Percentiles rank a stretch among this genome's conserved stretches.
These are phyloP conservation scores for Rugiboletus extremiorientalis DNA, from an alignment of 1,284 basidiomycete species.

Conservation along the genomic window DNA sequence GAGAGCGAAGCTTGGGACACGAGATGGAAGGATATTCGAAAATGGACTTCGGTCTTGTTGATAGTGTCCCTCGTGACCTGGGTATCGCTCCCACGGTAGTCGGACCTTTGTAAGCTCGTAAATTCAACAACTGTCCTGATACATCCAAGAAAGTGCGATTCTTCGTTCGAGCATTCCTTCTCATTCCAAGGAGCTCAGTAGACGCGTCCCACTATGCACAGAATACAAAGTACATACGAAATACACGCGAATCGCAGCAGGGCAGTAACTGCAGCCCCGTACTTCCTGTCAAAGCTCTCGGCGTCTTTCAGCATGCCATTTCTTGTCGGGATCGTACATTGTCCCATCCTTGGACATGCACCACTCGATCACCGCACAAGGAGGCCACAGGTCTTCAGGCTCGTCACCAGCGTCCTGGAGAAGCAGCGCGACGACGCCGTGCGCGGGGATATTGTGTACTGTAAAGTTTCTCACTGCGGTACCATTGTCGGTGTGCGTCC, in stretches of 20 bases:
- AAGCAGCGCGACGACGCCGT: conserved; percentile 68
- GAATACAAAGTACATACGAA: not conserved
- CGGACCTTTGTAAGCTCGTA: not conserved
- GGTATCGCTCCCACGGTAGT: conserved; percentile 30
- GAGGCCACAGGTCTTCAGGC: conserved; percentile 50
- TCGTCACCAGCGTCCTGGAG: conserved; percentile 66
- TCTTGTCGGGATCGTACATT: conserved; percentile 30
- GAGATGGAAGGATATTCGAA: conserved; percentile 27
- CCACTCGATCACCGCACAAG: conserved; percentile 48
- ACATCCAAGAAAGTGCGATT: not conserved
- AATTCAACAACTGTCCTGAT: not conserved
- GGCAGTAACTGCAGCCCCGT: not conserved
- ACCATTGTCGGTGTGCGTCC: conserved; percentile 68
- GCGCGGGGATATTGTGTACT: conserved; percentile 54
- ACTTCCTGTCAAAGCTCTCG: not conserved
- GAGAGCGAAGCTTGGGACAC: conserved; percentile 15
- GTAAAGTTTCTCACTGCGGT: conserved; percentile 65
- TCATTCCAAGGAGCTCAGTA: not conserved
- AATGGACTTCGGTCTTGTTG: conserved; percentile 31
- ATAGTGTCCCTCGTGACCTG: conserved; percentile 27
- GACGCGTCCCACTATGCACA: not conserved
- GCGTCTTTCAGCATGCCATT: conserved; percentile 25
- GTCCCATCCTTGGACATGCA: conserved; percentile 38
- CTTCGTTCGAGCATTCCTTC: not conserved
- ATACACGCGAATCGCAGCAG: not conserved